Evolutionary conservation across 306 rosid species (phyloP), one percentile per base, ranked within the genome.

Genomic region (Pyrus pyrifolia): DNA sequence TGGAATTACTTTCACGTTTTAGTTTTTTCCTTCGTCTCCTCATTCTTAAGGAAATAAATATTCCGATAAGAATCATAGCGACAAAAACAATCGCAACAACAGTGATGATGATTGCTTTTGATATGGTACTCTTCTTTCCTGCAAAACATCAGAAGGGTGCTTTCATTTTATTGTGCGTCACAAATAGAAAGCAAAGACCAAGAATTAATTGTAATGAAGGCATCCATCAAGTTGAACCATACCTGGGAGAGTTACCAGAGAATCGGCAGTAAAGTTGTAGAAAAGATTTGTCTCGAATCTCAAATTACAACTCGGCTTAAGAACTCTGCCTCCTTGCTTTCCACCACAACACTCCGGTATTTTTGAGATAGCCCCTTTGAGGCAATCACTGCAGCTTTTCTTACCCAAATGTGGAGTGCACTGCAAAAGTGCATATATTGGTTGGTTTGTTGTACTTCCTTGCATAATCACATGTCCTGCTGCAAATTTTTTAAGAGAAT

Each of bases 241-340:
- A 67, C 71, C 71, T 67, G 71, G 71, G 12, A 40, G 67, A 11
- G 70, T 3, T 67, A 87, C 88, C 82, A 38, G 84, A 80, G 82
- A 74, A 38, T 80, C 79, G 21, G 31, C 73, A 7, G 74, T 38
- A 52, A 40, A 2, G 4, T 7, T 27, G n/a, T 22, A 76, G 80
- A 76, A 76, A 4, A 17, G 27, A 4, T 4, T 22, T 23, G 31
- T 19, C 25, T 76, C 67, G 8, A 7, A 76, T 55, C 79, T 67
- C 55, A 67, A 35, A 67, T 31, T 25, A 23, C 73, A 76, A 23
- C 79, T 76, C 5, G 79, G 67, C 40, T 15, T 59, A 15, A 35
- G 31, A 73, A n/a, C n/a, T 73, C 8, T 55, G 1, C 51, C 62
- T 45, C 38, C 25, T 40, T 18, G 59, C 51, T 35, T 68, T 75